Percentiles rank a stretch among this genome's conserved stretches.
phyloP scores from a whole-genome alignment of 2,329 filamentous ascomycete species.

The Colletotrichum lupini region DNA sequence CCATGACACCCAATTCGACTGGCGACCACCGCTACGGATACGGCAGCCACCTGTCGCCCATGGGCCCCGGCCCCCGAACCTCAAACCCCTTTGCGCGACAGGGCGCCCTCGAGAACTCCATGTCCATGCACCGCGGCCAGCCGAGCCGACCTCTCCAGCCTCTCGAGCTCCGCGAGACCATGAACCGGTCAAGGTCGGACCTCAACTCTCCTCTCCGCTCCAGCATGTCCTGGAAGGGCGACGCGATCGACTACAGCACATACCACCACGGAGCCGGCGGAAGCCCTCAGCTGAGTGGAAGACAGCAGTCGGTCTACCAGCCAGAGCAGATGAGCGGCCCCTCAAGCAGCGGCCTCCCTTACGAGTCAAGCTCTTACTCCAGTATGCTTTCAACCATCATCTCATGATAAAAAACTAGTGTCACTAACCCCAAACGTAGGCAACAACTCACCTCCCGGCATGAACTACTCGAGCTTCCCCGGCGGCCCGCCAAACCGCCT shows the following conservation, averaged over 20 bases:
- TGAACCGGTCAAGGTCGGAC: slow-evolving; percentile 67
- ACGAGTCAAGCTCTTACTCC: slow-evolving; percentile 64
- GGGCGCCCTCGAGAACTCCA: slow-evolving; percentile 53
- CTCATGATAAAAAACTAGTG: not conserved
- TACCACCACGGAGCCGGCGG: slow-evolving; percentile 59
- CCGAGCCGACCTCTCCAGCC: slow-evolving; percentile 65
- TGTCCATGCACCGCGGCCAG: slow-evolving; percentile 56
- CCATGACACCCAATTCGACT: slow-evolving; percentile 57
- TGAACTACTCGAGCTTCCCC: slow-evolving; percentile 61
- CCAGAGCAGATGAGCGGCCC: slow-evolving; percentile 57
- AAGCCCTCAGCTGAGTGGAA: slow-evolving; percentile 58
- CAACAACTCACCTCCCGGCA: slow-evolving; percentile 60
- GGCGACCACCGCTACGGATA: slow-evolving; percentile 63
- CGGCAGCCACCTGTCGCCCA: slow-evolving; percentile 58
- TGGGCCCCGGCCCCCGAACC: slow-evolving; percentile 59
- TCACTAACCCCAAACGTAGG: slow-evolving; percentile 47
- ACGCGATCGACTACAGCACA: slow-evolving; percentile 66
- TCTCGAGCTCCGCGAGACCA: slow-evolving; percentile 67
- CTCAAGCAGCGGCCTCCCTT: slow-evolving; percentile 55
- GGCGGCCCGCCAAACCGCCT: slow-evolving; percentile 56
- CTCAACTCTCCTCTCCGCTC: slow-evolving; percentile 69
- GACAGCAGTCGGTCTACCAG: slow-evolving; percentile 63
- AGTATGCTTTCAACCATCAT: slow-evolving; percentile 49
- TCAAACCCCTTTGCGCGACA: slow-evolving; percentile 65
- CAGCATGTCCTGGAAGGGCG: slow-evolving; percentile 73